Conservation (phyloP, 495 filamentous ascomycete genomes). For the Aspergillus ostianus region DNA sequence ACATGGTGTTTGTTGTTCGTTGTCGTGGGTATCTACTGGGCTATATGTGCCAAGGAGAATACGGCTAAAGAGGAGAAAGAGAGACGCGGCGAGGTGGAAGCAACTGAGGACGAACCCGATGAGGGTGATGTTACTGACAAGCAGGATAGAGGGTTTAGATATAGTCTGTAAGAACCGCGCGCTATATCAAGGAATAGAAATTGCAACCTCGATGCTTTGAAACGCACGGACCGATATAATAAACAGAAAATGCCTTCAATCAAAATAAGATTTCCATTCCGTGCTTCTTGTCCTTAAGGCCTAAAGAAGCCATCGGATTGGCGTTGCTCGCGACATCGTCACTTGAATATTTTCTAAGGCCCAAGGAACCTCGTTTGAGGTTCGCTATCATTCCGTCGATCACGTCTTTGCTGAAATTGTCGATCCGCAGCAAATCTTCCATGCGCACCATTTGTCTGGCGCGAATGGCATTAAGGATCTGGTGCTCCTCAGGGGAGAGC, state of each 20-base stretch:
- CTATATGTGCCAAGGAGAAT: conserved; percentile 24
- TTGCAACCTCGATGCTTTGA: too few relatives aligned
- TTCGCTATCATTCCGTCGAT: background rate
- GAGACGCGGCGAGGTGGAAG: background rate
- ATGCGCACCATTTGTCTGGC: background rate
- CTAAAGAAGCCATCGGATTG: background rate
- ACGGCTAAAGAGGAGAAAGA: conserved; percentile 6
- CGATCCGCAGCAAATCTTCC: background rate
- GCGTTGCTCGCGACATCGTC: background rate
- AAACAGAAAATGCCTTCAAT: background rate
- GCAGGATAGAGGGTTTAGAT: background rate
- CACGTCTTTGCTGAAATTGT: background rate
- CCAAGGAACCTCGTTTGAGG: background rate
- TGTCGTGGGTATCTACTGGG: conserved; percentile 21
- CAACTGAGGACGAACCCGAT: background rate
- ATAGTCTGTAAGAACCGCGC: background rate
- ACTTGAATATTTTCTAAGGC: background rate
- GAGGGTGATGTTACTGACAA: background rate
- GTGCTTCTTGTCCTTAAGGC: background rate
- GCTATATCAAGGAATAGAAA: too few relatives aligned
- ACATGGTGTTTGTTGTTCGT: conserved; percentile 26
- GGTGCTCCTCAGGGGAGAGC: background rate
- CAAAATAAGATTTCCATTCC: background rate
- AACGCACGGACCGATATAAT: too few relatives aligned
- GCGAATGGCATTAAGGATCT: background rate